Evolutionary conservation across 2,329 filamentous ascomycete genomes (phyloP).

Genomic region (Alternaria sp.): DNA sequence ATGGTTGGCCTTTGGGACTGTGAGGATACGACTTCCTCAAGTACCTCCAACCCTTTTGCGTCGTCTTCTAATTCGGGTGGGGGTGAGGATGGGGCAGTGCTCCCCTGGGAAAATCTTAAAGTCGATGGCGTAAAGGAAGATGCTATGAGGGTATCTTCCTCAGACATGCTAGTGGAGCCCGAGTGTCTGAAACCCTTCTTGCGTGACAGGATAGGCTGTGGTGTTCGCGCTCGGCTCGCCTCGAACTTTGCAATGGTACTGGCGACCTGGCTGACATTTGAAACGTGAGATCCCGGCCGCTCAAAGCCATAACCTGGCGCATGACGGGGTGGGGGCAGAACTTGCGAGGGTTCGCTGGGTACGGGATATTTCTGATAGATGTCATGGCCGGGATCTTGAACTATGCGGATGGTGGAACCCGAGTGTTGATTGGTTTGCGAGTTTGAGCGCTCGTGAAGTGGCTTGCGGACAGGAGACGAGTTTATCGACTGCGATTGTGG

Average conservation of each 20-base stretch:
- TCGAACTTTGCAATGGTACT: constrained; percentile 52
- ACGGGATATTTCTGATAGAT: constrained; percentile 53
- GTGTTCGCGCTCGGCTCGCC: constrained; percentile 43
- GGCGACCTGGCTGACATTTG: constrained; percentile 48
- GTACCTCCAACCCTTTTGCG: constrained; percentile 44
- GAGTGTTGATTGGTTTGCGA: constrained; percentile 49
- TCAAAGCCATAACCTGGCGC: constrained; percentile 51
- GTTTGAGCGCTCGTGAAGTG: constrained; percentile 52
- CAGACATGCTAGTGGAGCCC: constrained; percentile 50
- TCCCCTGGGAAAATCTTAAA: constrained; percentile 51
- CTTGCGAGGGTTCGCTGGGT: constrained; percentile 51
- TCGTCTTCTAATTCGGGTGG: constrained; percentile 40
- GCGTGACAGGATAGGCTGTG: constrained; percentile 44
- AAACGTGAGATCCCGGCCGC: constrained; percentile 51
- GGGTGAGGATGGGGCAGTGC: constrained; percentile 51
- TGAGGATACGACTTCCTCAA: constrained; percentile 43
- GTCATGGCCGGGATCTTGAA: constrained; percentile 47
- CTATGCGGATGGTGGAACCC: constrained; percentile 53
- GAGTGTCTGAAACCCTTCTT: constrained; percentile 50
- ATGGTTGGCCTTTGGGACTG: constrained; percentile 43
- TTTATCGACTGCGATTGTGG: constrained; percentile 38
- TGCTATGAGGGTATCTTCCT: constrained; percentile 50
- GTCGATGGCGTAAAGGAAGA: constrained; percentile 50
- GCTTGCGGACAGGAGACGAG: constrained; percentile 45
- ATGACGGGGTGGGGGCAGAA: constrained; percentile 51